phyloP scores from a whole-genome alignment of 768 basidiomycete genomes.

The Xanthoconium stramineum region DNA sequence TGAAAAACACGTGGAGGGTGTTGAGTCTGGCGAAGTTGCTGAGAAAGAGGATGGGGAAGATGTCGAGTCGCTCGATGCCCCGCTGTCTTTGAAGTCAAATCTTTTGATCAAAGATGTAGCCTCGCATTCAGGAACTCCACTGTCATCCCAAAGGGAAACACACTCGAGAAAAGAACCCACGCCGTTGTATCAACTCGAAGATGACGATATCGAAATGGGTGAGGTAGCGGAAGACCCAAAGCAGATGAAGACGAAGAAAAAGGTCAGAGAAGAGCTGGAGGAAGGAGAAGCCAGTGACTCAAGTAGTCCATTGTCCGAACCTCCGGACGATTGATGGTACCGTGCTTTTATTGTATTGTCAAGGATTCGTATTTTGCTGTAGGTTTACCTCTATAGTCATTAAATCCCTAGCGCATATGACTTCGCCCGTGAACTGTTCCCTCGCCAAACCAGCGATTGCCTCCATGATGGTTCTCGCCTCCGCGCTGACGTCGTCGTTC shows the following conservation, averaged over 20 bases:
- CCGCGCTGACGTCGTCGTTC: conserved; percentile 49
- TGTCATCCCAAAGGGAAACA: conserved; percentile 24
- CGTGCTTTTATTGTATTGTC: conserved; percentile 1
- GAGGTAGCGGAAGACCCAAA: conserved; percentile 75
- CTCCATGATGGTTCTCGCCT: conserved; percentile 55
- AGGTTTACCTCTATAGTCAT: conserved; percentile 63
- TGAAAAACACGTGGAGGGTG: conserved; percentile 38
- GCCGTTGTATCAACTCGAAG: conserved; percentile 31
- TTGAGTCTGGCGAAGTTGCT: conserved; percentile 41
- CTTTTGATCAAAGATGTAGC: conserved; percentile 32
- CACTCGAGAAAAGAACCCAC: conserved; percentile 18
- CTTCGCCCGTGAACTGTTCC: conserved; percentile 49
- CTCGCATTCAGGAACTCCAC: conserved; percentile 32
- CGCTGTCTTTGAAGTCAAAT: conserved; percentile 30
- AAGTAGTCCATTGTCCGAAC: conserved; percentile 75
- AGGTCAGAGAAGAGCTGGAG: conserved; percentile 68
- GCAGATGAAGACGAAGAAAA: conserved; percentile 45
- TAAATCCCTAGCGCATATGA: conserved; percentile 70
- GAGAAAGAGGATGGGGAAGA: conserved; percentile 40
- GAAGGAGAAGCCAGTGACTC: conserved; percentile 85
- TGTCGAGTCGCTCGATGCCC: conserved; percentile 30
- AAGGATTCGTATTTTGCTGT: conserved; percentile 15
- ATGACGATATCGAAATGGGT: conserved; percentile 88
- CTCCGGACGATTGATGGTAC: conserved; percentile 51
- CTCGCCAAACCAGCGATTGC: conserved; percentile 59